A percentile compares a stretch with the other conserved stretches of the same genome.
These are phyloP conservation scores for Russula compacta DNA, from an alignment of 768 basidiomycete genomes.

Conservation along the genomic window DNA sequence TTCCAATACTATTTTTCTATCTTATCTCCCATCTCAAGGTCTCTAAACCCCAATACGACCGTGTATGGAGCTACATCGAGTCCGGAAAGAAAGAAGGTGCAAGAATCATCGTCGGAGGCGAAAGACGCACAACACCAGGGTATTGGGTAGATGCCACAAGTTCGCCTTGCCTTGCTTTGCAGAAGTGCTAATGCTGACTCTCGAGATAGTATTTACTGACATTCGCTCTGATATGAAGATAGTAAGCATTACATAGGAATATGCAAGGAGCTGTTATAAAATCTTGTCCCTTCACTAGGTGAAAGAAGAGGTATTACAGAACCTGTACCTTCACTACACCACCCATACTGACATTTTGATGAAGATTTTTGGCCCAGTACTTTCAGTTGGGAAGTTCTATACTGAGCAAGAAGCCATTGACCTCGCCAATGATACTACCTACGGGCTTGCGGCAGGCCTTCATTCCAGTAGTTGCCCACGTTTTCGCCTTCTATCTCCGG, in stretches of 20 bases:
- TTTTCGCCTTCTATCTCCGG: slow-evolving; percentile 1
- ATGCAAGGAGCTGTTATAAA: not conserved
- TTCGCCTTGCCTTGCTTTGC: slow-evolving; percentile 29
- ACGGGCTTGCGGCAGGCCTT: slow-evolving; percentile 87
- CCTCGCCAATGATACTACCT: slow-evolving; percentile 80
- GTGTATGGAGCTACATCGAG: slow-evolving; percentile 83
- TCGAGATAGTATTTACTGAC: slow-evolving; percentile 63
- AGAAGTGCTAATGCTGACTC: not conserved
- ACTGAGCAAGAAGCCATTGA: slow-evolving; percentile 81
- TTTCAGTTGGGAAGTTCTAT: slow-evolving; percentile 72
- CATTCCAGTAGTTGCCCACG: slow-evolving; percentile 57
- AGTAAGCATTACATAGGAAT: slow-evolving; percentile 35
- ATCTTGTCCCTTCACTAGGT: slow-evolving; percentile 30
- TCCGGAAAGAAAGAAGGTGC: slow-evolving; percentile 80
- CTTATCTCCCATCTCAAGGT: slow-evolving; percentile 36
- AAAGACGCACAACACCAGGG: slow-evolving; percentile 66
- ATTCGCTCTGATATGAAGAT: slow-evolving; percentile 78
- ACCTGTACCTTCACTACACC: not conserved
- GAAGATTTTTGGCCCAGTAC: slow-evolving; percentile 93
- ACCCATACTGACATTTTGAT: not conserved
- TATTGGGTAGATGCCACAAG: slow-evolving; percentile 88
- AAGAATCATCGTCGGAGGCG: slow-evolving; percentile 67
- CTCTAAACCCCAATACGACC: slow-evolving; percentile 77
- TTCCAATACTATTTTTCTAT: not conserved
- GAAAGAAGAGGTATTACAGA: slow-evolving; percentile 53